phyloP scores from a whole-genome alignment of 768 basidiomycete genomes.

The Nevesoporus exiguus region DNA sequence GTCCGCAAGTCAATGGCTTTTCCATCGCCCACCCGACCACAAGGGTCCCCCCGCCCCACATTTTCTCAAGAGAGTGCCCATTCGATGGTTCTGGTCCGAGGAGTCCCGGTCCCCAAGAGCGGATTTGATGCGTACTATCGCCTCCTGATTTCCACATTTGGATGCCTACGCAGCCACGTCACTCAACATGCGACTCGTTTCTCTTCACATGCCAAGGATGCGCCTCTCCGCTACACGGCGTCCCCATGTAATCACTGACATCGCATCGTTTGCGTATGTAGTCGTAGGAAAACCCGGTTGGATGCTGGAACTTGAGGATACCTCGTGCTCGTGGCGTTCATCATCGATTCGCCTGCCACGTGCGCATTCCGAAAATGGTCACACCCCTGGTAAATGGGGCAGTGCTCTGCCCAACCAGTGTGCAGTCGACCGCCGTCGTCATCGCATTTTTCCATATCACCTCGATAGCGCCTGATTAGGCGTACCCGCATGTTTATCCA shows the following conservation, averaged over 20 bases:
- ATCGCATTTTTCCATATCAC: neutral
- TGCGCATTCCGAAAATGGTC: neutral
- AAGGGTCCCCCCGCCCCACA: neutral
- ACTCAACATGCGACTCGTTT: neutral
- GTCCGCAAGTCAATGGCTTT: neutral
- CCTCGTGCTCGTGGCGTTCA: slow-evolving; percentile 4
- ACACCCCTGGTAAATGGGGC: neutral
- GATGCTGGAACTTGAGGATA: neutral
- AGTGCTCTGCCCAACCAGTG: neutral
- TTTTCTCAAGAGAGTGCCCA: neutral
- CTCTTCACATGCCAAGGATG: neutral
- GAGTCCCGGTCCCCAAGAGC: slow-evolving; percentile 8
- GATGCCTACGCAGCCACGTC: slow-evolving; percentile 4
- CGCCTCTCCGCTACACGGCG: neutral
- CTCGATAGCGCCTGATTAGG: neutral
- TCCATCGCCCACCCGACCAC: neutral
- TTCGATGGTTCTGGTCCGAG: slow-evolving; percentile 7
- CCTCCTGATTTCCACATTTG: slow-evolving; percentile 15
- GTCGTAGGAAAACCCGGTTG: neutral
- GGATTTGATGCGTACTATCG: slow-evolving; percentile 15
- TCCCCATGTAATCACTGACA: neutral
- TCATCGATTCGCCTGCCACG: neutral
- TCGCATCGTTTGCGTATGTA: neutral
- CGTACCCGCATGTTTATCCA: neutral
- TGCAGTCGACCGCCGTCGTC: neutral